A percentile compares a stretch with the other conserved stretches of the same genome.
phyloP scores from a whole-genome alignment of 2,329 filamentous ascomycete genomes.

The Drechslerella dactyloides region DNA sequence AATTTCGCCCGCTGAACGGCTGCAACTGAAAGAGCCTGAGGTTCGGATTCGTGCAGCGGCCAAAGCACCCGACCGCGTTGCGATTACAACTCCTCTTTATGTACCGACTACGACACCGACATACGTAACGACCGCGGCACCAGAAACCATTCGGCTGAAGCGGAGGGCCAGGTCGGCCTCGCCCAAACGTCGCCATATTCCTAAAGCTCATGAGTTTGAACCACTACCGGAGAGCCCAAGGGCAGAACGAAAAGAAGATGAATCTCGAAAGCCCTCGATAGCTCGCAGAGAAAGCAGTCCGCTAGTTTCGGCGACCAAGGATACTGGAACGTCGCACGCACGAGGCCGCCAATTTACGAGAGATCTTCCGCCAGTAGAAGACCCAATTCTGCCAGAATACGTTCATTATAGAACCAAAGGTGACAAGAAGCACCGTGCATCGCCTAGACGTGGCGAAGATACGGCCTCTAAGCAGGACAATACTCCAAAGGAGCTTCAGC shows the following conservation, averaged over 20 bases:
- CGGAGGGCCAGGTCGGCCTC: not conserved
- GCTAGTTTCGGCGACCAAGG: not conserved
- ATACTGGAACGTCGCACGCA: slow-evolving; percentile 8
- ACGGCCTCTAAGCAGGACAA: no score
- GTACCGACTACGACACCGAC: no score
- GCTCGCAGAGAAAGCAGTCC: slow-evolving; percentile 10
- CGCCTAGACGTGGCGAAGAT: not conserved
- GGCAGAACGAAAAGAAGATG: not conserved
- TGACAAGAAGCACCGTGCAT: not conserved
- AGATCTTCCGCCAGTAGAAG: slow-evolving; percentile 3
- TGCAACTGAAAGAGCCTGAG: not conserved
- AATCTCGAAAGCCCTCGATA: slow-evolving; percentile 6
- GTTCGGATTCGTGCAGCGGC: not conserved
- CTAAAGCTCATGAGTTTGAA: not conserved
- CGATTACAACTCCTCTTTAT: no score
- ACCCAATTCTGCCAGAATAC: slow-evolving; percentile 5
- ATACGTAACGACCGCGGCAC: no score
- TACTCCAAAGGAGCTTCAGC: not conserved
- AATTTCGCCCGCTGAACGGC: slow-evolving; percentile 2
- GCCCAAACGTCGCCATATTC: not conserved
- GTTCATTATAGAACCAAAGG: slow-evolving; percentile 3
- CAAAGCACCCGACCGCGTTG: no score
- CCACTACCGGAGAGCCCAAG: not conserved
- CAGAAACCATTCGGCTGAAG: not conserved
- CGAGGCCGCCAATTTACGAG: slow-evolving; percentile 26